These are phyloP conservation scores for Saccharomyces hybrid DNA, from an alignment of 1,139 yeast species.

Conservation along the genomic window DNA sequence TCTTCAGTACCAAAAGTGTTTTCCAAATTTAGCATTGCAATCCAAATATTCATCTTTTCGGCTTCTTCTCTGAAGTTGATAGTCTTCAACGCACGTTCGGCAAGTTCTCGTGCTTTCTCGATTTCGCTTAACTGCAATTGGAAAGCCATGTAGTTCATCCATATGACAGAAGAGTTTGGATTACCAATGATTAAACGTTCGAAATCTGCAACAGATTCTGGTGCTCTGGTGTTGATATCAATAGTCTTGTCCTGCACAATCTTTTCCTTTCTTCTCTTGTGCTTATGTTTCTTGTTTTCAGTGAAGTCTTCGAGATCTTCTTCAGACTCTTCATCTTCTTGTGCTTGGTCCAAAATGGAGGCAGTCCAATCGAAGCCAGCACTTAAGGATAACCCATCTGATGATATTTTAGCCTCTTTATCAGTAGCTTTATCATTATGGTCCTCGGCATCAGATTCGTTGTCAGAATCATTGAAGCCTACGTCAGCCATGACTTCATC, in stretches of 20 bases:
- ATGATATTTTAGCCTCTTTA: slow-evolving; percentile 22
- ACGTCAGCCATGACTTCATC: slow-evolving; percentile 26
- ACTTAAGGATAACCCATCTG: slow-evolving; percentile 61
- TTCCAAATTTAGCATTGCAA: slow-evolving; percentile 89
- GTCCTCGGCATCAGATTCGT: slow-evolving; percentile 17
- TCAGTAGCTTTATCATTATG: slow-evolving; percentile 10
- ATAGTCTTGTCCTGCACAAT: slow-evolving; percentile 75
- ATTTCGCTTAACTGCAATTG: slow-evolving; percentile 89
- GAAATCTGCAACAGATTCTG: slow-evolving; percentile 85
- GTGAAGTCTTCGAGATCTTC: slow-evolving; percentile 52
- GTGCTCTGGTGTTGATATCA: slow-evolving; percentile 74
- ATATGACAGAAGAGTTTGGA: slow-evolving; percentile 86
- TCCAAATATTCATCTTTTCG: slow-evolving; percentile 92
- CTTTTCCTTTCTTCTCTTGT: slow-evolving; percentile 41
- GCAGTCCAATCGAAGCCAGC: slow-evolving; percentile 91
- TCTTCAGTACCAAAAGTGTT: slow-evolving; percentile 87
- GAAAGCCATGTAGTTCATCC: slow-evolving; percentile 99
- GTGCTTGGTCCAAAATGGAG: slow-evolving; percentile 73
- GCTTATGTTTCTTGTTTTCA: slow-evolving; percentile 36
- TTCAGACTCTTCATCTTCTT: slow-evolving; percentile 45
- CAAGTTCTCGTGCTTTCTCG: slow-evolving; percentile 91
- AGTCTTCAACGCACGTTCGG: slow-evolving; percentile 83
- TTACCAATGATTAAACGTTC: slow-evolving; percentile 86
- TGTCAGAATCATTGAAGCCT: slow-evolving; percentile 17
- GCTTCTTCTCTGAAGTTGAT: slow-evolving; percentile 88